Base-by-base conservation (phyloP, 495 filamentous ascomycete genomes). In the Apodospora peruviana region DNA sequence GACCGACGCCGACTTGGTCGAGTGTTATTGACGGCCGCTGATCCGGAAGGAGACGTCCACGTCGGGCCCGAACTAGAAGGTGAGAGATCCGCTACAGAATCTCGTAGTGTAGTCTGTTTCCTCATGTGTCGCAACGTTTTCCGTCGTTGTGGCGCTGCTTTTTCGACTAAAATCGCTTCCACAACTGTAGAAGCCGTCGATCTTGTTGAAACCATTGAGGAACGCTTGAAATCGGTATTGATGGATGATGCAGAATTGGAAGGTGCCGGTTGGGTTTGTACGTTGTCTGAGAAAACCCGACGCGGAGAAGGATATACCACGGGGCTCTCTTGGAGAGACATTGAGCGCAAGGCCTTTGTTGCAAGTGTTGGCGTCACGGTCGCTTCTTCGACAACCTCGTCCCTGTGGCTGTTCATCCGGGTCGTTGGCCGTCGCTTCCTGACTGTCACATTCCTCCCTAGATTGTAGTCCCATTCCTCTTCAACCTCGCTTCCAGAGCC, bases 91-190 rank as follows among this genome's bases (percentile, higher is more conserved):
- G 71, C 63, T 67, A 77, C 59, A 43, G 74, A 69, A 65, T 83
- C 71, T 17, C 77, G 66, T 38, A 81, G 59, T 8, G 62, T 57
- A 8, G 57, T 59, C 40, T 74, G 69, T 48, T 90, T 90, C 55
- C 79, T 81, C 19, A 79, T 80, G 60, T 90, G 87, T 40, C 87
- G 80, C 46, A 91, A 68, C 21, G 77, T 82, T 53, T 77, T 75
- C 12, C 69, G 70, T 40, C 78, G 74, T 47, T 69, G 72, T 36
- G 78, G 81, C 4, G 75, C 72, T 3, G 72, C 69, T n/a, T n/a
- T n/a, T 41, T 86, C 83, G 29, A 88, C 78, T 21, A 88, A 75
- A 63, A 87, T 77, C 10, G 81, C 86, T 65, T 86, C 84, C 14
- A 90, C 76, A 4, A 82, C 65, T 0, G 86, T 88, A 3, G 86